Conservation (phyloP, 441 rosid species). For the Croton laevigatus region DNA sequence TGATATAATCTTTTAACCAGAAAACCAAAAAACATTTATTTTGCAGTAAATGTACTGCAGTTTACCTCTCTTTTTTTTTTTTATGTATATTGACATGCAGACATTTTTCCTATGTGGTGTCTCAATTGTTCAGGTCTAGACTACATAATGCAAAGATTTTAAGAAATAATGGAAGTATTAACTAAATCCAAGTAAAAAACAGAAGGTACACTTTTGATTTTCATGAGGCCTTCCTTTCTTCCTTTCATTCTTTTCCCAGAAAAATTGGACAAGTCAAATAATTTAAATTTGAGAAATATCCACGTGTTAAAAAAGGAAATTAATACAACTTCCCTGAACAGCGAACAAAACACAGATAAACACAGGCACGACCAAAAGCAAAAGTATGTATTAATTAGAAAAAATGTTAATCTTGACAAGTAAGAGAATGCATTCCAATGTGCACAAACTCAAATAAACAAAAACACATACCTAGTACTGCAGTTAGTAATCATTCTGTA, state of each 20-base stretch:
- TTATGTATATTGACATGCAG: neutral
- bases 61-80: neutral
- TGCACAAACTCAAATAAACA: too few species aligned
- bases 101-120: neutral
- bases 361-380: neutral
- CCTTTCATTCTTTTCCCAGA: neutral
- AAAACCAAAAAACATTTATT: too few species aligned
- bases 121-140: too few species aligned
- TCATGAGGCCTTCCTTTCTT: neutral
- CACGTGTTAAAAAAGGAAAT: neutral
- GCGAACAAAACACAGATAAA: neutral
- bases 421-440: too few species aligned
- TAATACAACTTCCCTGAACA: neutral
- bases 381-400: too few species aligned
- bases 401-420: neutral
- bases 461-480: conserved; percentile 45
- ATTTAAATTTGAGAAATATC: neutral
- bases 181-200: too few species aligned
- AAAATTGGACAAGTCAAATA: neutral
- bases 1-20: too few species aligned
- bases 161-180: too few species aligned
- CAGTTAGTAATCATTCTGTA: conserved; percentile 40
- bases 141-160: too few species aligned
- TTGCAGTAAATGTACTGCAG: neutral
- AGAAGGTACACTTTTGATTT: too few species aligned